These are phyloP conservation scores for Talaromyces sp. DNA, from an alignment of 2,329 filamentous ascomycete genomes.

Conservation along the genomic window DNA sequence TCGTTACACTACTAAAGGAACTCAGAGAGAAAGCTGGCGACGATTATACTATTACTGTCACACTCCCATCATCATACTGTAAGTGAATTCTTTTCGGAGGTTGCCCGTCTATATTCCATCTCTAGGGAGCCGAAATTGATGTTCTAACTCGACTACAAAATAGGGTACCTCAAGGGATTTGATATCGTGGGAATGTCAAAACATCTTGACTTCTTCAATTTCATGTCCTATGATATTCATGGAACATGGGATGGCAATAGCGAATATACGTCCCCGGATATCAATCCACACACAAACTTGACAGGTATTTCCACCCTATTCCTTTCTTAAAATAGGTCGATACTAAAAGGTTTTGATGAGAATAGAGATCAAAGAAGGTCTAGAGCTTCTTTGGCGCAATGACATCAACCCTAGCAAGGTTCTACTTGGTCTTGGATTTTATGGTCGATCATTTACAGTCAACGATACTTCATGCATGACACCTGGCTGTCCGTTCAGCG, in stretches of 20 bases:
- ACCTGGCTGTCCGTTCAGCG: background rate
- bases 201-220: conserved; percentile 19
- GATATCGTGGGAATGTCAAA: conserved; percentile 14
- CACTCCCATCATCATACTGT: conserved; percentile 1
- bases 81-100: background rate
- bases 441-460: background rate
- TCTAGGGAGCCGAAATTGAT: too few species aligned
- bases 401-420: background rate
- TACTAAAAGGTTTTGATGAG: too few species aligned
- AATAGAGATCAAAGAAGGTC: background rate
- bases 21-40: background rate
- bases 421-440: background rate
- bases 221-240: conserved; percentile 26
- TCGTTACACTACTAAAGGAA: background rate
- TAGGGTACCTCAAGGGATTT: conserved; percentile 16
- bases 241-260: conserved; percentile 16
- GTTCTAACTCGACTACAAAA: background rate
- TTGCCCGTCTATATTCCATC: too few species aligned
- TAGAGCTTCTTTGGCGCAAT: background rate
- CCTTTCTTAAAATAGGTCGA: background rate
- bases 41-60: background rate
- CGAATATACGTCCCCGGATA: background rate
- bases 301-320: background rate
- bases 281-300: conserved; percentile 1
- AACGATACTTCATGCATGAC: too few species aligned